Conservation (phyloP, 805 yeast genomes). For the Teunomyces gatunensis region DNA sequence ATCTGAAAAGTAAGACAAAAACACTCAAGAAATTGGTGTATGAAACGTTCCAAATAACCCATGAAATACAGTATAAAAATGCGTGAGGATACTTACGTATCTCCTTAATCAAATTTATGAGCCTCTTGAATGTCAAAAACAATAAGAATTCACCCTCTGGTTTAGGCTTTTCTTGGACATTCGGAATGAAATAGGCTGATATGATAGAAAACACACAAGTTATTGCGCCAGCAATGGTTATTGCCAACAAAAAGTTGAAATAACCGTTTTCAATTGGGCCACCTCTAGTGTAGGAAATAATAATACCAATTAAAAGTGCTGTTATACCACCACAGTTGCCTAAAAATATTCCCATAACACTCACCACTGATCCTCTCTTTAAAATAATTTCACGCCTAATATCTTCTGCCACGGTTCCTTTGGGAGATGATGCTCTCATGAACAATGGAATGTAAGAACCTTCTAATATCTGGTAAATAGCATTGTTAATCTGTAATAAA, state of each 20-base stretch:
- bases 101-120: conserved; percentile 18
- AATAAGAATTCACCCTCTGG: conserved; percentile 25
- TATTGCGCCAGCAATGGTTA: conserved; percentile 37
- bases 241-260: conserved; percentile 35
- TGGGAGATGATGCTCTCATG: conserved; percentile 30
- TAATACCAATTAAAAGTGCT: conserved; percentile 36
- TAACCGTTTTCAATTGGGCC: conserved; percentile 24
- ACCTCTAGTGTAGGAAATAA: conserved; percentile 30
- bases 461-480: conserved; percentile 35
- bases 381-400: conserved; percentile 22
- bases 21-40: conserved; percentile 34
- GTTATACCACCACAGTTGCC: conserved; percentile 39
- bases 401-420: conserved; percentile 18
- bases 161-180: conserved; percentile 21
- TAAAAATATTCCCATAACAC: conserved; percentile 35
- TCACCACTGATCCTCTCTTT: conserved; percentile 31
- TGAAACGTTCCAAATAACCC: conserved; percentile 43
- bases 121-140: conserved; percentile 25
- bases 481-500: conserved; percentile 25
- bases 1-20: conserved; percentile 34
- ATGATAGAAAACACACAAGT: conserved; percentile 25
- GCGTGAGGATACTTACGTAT: conserved; percentile 33
- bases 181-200: conserved; percentile 29
- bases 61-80: conserved; percentile 32
- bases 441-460: conserved; percentile 41